Conservation (phyloP, 1,139 yeast species). For the Nakaseomyces kungkrabaensis region DNA sequence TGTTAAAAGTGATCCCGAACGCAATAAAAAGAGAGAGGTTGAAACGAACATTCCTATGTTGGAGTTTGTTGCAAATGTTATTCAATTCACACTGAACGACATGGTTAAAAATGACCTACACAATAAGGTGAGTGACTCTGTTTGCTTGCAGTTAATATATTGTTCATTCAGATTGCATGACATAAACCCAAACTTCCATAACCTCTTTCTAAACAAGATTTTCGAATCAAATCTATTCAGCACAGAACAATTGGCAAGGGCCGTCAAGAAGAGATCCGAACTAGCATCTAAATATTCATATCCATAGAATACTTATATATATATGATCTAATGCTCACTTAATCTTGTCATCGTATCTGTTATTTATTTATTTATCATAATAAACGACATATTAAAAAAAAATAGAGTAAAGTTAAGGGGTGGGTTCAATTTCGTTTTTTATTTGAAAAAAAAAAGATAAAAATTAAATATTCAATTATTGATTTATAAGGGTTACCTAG, state of each 20-base stretch:
- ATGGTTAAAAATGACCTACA: not conserved
- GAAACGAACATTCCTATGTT: constrained; percentile 21
- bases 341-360: too few relatives aligned
- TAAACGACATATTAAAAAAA: not conserved
- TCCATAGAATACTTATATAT: not conserved
- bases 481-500: not conserved
- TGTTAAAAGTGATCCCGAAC: not conserved
- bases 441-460: not conserved
- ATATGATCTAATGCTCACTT: too few relatives aligned
- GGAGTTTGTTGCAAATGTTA: constrained; percentile 22
- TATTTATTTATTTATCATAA: not conserved
- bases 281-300: constrained; percentile 21
- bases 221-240: constrained; percentile 17
- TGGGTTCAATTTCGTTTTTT: not conserved
- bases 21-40: not conserved
- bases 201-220: constrained; percentile 23
- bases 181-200: constrained; percentile 23
- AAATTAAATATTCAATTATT: not conserved
- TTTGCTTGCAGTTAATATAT: constrained; percentile 28
- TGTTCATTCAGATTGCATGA: constrained; percentile 30
- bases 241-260: constrained; percentile 16
- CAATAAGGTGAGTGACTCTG: constrained; percentile 20
- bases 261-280: constrained; percentile 25
- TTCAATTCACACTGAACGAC: constrained; percentile 14
- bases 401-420: not conserved